Evolutionary conservation across 768 basidiomycete genomes (phyloP).

Genomic region (Plicaturopsis crispa): DNA sequence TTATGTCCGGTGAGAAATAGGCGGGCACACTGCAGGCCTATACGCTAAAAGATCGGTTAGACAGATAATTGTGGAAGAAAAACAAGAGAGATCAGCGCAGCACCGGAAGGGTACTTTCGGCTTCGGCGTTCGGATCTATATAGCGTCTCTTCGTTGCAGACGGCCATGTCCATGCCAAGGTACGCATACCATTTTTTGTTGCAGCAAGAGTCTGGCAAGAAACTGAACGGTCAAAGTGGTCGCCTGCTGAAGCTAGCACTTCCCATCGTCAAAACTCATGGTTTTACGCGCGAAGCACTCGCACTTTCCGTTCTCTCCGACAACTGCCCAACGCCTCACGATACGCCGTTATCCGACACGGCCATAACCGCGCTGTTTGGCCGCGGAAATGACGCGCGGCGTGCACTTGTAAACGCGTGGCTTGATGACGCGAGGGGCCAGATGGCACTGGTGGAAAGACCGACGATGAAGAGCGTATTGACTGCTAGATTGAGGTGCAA

Average conservation of each 20-base stretch:
- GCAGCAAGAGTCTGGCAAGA: neutral
- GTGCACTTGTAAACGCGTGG: constrained; percentile 67
- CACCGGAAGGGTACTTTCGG: too few relatives aligned
- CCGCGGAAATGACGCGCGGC: constrained; percentile 53
- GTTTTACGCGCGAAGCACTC: constrained; percentile 69
- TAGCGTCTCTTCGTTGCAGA: too few relatives aligned
- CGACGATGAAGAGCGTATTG: constrained; percentile 44
- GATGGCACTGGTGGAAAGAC: constrained; percentile 29
- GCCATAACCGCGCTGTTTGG: constrained; percentile 75
- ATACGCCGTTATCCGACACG: constrained; percentile 57
- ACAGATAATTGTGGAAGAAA: neutral
- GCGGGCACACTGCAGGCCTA: too few relatives aligned
- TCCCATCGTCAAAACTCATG: constrained; percentile 56
- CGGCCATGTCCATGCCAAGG: too few relatives aligned
- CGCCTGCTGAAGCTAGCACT: constrained; percentile 53
- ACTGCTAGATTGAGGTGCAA: constrained; percentile 54
- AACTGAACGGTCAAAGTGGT: constrained; percentile 5
- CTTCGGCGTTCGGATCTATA: too few relatives aligned
- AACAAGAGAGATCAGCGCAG: too few relatives aligned
- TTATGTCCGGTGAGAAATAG: too few relatives aligned
- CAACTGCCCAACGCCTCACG: constrained; percentile 35
- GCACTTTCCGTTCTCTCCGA: constrained; percentile 55
- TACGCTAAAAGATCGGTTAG: too few relatives aligned
- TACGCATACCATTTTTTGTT: too few relatives aligned
- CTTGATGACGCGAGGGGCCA: constrained; percentile 51